Evolutionary conservation across 225 moss, liverwort and hornwort species (phyloP).

Genomic region (Anthoceros angustus): DNA sequence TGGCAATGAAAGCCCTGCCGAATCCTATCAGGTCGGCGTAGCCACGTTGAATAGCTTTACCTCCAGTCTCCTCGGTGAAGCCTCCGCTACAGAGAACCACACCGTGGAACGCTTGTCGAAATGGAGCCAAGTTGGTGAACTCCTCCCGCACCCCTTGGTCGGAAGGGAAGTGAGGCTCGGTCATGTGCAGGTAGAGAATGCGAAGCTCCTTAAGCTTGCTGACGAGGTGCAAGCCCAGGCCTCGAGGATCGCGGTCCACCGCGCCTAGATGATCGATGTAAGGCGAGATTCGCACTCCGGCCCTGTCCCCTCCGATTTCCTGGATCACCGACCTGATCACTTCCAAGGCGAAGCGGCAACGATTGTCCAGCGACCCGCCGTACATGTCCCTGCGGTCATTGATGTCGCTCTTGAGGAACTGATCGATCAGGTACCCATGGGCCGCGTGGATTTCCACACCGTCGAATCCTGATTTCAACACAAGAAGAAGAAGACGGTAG

Average conservation of each 20-base stretch:
- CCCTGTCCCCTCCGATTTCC: slow-evolving; percentile 16
- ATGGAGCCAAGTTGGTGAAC: slow-evolving; percentile 13
- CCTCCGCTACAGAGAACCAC: slow-evolving; percentile 9
- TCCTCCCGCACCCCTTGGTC: background rate
- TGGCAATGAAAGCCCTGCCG: slow-evolving; percentile 12
- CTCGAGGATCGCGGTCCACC: slow-evolving; percentile 5
- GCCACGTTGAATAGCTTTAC: slow-evolving; percentile 13
- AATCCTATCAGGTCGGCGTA: slow-evolving; percentile 8
- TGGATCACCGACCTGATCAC: slow-evolving; percentile 1
- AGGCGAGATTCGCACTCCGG: slow-evolving; percentile 22
- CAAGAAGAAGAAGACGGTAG: background rate
- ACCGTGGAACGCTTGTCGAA: slow-evolving; percentile 9
- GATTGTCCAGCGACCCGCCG: slow-evolving; percentile 16
- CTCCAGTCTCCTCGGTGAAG: slow-evolving; percentile 6
- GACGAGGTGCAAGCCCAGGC: slow-evolving; percentile 8
- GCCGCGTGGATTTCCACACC: slow-evolving; percentile 25
- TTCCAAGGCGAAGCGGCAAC: slow-evolving; percentile 16
- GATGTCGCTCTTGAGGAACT: slow-evolving; percentile 17
- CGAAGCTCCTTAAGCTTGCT: slow-evolving; percentile 18
- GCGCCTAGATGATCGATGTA: slow-evolving; percentile 25
- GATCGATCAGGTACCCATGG: slow-evolving; percentile 14
- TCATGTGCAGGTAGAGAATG: slow-evolving; percentile 16
- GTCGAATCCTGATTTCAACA: slow-evolving; percentile 13
- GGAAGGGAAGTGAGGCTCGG: slow-evolving; percentile 18
- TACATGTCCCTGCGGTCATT: slow-evolving; percentile 24